Evolutionary conservation across 306 rosid genomes (phyloP).

Genomic region (Begonia loranthoides): DNA sequence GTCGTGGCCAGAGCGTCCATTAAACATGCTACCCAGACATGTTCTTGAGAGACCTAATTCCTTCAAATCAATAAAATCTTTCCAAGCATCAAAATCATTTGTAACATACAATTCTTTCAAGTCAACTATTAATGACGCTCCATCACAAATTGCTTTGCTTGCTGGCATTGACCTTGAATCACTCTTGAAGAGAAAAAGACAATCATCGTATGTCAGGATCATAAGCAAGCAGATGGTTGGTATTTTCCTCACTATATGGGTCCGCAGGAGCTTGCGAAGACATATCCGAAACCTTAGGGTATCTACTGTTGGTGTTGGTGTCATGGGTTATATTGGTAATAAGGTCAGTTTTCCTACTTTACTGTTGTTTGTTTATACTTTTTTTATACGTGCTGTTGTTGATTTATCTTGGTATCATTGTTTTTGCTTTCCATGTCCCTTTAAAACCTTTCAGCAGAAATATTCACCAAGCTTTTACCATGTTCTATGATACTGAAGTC

Average conservation of each 20-base stretch:
- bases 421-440: conserved; percentile 3
- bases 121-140: conserved; percentile 29
- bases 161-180: conserved; percentile 69
- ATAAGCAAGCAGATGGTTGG: conserved; percentile 98
- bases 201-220: conserved; percentile 61
- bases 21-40: conserved; percentile 39
- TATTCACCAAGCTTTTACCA: too few species aligned
- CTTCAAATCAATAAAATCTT: conserved; percentile 35
- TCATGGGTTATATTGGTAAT: conserved; percentile 97
- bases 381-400: background rate
- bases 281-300: conserved; percentile 83
- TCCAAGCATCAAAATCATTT: conserved; percentile 48
- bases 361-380: background rate
- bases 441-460: conserved; percentile 2
- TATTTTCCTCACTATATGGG: conserved; percentile 76
- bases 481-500: too few species aligned
- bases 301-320: conserved; percentile 93
- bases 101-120: conserved; percentile 36
- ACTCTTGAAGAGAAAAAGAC: conserved; percentile 67
- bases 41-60: conserved; percentile 44
- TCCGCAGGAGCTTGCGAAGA: conserved; percentile 68
- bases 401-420: too few species aligned
- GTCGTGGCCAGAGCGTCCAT: conserved; percentile 86
- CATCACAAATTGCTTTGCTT: conserved; percentile 36
- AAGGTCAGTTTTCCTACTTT: conserved; percentile 38